Evolutionary conservation across 306 rosid species (phyloP).

Genomic region (Ormosia emarginata): DNA sequence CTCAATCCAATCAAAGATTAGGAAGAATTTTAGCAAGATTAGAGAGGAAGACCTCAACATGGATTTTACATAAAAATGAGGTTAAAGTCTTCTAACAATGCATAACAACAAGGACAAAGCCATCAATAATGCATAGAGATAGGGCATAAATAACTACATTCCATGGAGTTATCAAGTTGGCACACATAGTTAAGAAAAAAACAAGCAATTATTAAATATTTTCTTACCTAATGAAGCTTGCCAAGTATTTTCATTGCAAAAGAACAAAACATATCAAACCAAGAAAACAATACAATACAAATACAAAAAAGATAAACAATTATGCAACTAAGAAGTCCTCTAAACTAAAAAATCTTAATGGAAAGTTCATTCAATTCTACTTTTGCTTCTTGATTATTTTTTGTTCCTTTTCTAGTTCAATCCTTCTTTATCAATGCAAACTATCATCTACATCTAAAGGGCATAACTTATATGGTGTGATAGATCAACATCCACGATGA

Average conservation of each 20-base stretch:
- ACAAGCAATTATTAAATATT: not conserved
- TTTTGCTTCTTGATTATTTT: not conserved
- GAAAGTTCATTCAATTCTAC: no score
- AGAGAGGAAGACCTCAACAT: no score
- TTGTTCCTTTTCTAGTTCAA: not conserved
- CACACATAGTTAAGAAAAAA: not conserved
- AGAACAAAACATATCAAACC: slow-evolving; percentile 3
- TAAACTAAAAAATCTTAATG: not conserved
- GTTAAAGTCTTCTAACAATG: no score
- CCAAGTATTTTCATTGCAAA: slow-evolving; percentile 63
- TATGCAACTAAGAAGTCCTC: not conserved
- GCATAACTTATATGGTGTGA: slow-evolving; percentile 59
- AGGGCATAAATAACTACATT: no score
- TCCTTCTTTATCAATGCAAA: not conserved
- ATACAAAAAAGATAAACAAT: not conserved
- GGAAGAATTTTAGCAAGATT: no score
- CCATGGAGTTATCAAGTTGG: no score
- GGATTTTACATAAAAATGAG: no score
- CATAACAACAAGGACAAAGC: no score
- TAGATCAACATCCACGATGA: slow-evolving; percentile 71
- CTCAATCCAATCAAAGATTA: no score
- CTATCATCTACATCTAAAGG: not conserved
- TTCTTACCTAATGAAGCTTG: slow-evolving; percentile 60
- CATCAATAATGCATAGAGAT: no score
- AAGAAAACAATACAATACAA: not conserved